A percentile compares a stretch with the other conserved stretches of the same genome.
phyloP scores from a whole-genome alignment of 148 eudicot genomes.

The Talinum fruticosum region DNA sequence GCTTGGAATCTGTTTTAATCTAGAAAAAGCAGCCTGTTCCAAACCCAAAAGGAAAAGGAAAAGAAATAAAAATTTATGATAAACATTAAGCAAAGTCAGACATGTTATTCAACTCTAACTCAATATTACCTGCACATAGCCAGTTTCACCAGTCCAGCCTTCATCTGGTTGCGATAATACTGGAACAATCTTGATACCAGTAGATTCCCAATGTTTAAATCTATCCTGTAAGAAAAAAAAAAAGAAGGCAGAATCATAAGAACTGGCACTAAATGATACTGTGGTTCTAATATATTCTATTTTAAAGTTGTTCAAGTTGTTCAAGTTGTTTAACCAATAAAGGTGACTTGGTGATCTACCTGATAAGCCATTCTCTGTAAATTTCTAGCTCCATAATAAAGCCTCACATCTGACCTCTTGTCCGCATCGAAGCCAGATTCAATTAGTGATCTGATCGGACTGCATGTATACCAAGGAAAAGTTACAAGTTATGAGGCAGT shows the following conservation, averaged over 20 bases:
- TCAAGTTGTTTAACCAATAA: neutral
- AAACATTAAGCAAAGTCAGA: neutral
- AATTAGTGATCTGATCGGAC: conserved; percentile 89
- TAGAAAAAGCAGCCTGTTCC: conserved; percentile 79
- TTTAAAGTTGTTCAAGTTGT: neutral
- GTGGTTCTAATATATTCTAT: neutral
- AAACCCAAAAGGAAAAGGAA: conserved; percentile 8
- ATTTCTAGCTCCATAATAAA: conserved; percentile 92
- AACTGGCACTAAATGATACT: conserved; percentile 10
- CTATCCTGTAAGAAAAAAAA: conserved; percentile 57
- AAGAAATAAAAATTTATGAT: neutral
- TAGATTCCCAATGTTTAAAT: conserved; percentile 81
- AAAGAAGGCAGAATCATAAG: conserved; percentile 4
- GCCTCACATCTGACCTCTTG: conserved; percentile 87
- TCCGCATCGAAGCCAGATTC: conserved; percentile 79
- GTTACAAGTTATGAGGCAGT: neutral
- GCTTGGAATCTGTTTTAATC: conserved; percentile 52
- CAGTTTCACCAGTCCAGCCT: conserved; percentile 76
- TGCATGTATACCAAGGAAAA: conserved; percentile 36
- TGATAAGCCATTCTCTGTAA: conserved; percentile 93
- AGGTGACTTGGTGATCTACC: conserved; percentile 36
- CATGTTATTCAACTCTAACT: neutral
- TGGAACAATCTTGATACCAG: conserved; percentile 75
- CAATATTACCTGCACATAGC: conserved; percentile 76
- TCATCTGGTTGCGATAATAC: conserved; percentile 84